Percentiles rank a stretch among this genome's conserved stretches.
phyloP scores from a whole-genome alignment of 257 asterid genomes.

The Verbascum thapsus region DNA sequence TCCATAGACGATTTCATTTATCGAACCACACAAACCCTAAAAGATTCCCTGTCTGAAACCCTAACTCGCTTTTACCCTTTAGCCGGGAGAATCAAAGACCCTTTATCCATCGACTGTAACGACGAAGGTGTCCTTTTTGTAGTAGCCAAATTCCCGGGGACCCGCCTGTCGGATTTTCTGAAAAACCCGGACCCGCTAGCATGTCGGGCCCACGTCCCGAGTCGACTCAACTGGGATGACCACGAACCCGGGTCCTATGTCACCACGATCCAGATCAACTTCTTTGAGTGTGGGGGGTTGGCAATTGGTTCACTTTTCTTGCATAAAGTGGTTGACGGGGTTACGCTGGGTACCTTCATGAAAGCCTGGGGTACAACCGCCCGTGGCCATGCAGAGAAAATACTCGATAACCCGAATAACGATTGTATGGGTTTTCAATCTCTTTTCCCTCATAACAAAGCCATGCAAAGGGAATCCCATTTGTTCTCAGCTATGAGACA shows the following conservation, averaged over 20 bases:
- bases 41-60: conserved; percentile 41
- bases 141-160: conserved; percentile 28
- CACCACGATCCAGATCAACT: conserved; percentile 41
- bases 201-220: conserved; percentile 42
- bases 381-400: not conserved
- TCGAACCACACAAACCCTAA: conserved; percentile 26
- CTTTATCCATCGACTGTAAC: conserved; percentile 41
- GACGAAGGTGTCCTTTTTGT: conserved; percentile 44
- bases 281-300: conserved; percentile 44
- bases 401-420: no score
- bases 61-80: conserved; percentile 46
- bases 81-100: conserved; percentile 47
- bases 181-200: conserved; percentile 34
- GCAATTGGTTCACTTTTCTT: conserved; percentile 39
- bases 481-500: conserved; percentile 42
- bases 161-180: conserved; percentile 31
- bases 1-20: conserved; percentile 11
- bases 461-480: conserved; percentile 37
- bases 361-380: conserved; percentile 42
- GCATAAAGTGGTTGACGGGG: conserved; percentile 47
- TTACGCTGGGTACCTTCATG: conserved; percentile 35
- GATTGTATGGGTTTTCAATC: conserved; percentile 27
- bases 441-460: conserved; percentile 39
- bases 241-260: conserved; percentile 42
- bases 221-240: conserved; percentile 38